phyloP scores from a whole-genome alignment of 2,329 filamentous ascomycete genomes.

The Blastomyces silverae region DNA sequence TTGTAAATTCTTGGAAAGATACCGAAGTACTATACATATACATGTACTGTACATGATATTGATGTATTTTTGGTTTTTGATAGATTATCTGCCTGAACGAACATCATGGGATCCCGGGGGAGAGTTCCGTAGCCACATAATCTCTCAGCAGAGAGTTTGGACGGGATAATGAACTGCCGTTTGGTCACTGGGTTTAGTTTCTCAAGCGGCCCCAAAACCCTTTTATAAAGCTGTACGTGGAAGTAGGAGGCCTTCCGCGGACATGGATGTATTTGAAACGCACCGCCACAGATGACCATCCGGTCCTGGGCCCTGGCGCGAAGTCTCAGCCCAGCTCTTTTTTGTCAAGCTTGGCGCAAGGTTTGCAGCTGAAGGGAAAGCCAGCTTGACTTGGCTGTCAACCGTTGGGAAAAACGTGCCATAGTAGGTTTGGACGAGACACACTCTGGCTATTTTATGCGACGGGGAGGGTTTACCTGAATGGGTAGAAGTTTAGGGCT shows the following conservation, averaged over 20 bases:
- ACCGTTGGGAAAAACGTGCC: neutral
- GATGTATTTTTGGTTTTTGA: too few species aligned
- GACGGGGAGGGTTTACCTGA: neutral
- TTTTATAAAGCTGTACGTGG: too few species aligned
- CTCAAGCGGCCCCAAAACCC: too few species aligned
- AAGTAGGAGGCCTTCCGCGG: neutral
- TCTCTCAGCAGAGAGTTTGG: neutral
- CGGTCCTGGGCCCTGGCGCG: neutral
- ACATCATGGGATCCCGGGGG: neutral
- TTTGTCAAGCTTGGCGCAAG: neutral
- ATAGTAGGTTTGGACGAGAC: neutral
- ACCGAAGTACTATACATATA: neutral
- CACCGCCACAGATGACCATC: conserved; percentile 6
- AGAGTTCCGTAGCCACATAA: neutral
- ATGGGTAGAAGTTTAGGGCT: neutral
- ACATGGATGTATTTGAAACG: neutral
- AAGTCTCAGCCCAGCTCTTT: neutral
- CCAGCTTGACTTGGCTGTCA: neutral
- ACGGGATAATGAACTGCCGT: neutral
- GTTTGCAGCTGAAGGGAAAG: neutral
- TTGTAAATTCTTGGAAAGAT: neutral
- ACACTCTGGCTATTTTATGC: neutral
- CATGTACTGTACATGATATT: neutral
- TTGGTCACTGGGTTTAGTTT: neutral
- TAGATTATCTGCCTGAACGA: neutral